A percentile compares a stretch with the other conserved stretches of the same genome.
Conservation (phyloP, 2,329 filamentous ascomycete genomes). For the Stachybotrys chartarum region DNA sequence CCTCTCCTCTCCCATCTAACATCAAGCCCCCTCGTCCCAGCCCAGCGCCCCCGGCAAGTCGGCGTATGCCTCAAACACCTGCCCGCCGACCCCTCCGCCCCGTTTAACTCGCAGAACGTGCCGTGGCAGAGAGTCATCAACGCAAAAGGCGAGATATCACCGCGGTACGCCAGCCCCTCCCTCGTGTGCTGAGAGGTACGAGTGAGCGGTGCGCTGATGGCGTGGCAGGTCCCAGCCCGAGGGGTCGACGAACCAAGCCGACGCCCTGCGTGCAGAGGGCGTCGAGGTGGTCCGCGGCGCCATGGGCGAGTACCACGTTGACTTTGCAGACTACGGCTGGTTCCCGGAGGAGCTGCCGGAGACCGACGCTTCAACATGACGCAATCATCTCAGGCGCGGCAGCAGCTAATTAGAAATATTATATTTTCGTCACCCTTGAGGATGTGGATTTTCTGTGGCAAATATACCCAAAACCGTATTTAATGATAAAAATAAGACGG, state of each 20-base stretch:
- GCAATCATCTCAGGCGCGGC: neutral
- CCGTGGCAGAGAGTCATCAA: constrained; percentile 96
- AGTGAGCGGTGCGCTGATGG: neutral
- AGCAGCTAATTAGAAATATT: neutral
- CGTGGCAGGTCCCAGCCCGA: constrained; percentile 37
- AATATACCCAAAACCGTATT: no score
- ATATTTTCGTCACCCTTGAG: no score
- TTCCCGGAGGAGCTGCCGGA: constrained; percentile 41
- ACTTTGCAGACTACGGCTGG: constrained; percentile 47
- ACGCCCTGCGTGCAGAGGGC: constrained; percentile 42
- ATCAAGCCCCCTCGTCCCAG: constrained; percentile 26
- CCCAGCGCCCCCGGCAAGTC: constrained; percentile 73
- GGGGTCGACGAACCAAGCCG: constrained; percentile 42
- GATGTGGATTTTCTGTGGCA: no score
- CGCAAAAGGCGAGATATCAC: constrained; percentile 77
- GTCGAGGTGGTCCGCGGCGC: constrained; percentile 41
- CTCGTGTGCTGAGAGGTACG: neutral
- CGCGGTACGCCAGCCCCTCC: constrained; percentile 46
- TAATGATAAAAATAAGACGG: no score
- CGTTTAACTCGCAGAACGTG: constrained; percentile 70
- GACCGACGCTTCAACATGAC: no score
- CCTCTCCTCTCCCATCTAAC: neutral
- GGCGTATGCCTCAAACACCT: constrained; percentile 87
- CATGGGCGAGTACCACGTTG: constrained; percentile 44
- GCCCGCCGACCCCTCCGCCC: constrained; percentile 41